These are phyloP conservation scores for Carpediemonas membranifera DNA, from an alignment of 78 protist species.

Conservation along the genomic window DNA sequence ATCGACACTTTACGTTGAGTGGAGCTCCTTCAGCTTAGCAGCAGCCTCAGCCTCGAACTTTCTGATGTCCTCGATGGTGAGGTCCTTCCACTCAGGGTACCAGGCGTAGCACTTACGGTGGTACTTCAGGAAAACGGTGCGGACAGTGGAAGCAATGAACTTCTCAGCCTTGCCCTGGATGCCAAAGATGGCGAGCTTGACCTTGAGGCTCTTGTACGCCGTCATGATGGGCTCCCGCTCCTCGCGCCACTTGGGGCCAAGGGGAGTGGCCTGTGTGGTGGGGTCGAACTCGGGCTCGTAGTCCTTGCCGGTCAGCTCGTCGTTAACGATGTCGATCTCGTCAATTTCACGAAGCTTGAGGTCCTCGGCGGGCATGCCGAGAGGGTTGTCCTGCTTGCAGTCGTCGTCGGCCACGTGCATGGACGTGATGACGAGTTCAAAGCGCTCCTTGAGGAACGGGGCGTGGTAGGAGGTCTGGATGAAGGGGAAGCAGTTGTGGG, in stretches of 20 bases:
- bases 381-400: conserved; percentile 1
- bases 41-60: conserved; percentile 1
- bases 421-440: not conserved
- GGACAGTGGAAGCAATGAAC: not conserved
- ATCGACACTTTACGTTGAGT: no score
- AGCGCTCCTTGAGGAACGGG: not conserved
- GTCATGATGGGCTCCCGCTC: not conserved
- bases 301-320: not conserved
- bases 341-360: not conserved
- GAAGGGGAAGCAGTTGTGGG: conserved; percentile 7
- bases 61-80: conserved; percentile 12
- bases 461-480: not conserved
- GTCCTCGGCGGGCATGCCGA: not conserved
- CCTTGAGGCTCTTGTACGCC: conserved; percentile 5
- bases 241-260: not conserved
- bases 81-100: conserved; percentile 3
- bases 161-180: not conserved
- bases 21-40: no score
- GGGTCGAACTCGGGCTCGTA: not conserved
- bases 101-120: not conserved
- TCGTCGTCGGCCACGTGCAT: conserved; percentile 10
- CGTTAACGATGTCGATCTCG: conserved; percentile 10
- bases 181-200: no score
- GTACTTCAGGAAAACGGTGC: not conserved
- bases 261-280: no score